A percentile compares a stretch with the other conserved stretches of the same genome.
Evolutionary conservation across 2,329 filamentous ascomycete species (phyloP).

Genomic region (Gaeumannomyces sp.): DNA sequence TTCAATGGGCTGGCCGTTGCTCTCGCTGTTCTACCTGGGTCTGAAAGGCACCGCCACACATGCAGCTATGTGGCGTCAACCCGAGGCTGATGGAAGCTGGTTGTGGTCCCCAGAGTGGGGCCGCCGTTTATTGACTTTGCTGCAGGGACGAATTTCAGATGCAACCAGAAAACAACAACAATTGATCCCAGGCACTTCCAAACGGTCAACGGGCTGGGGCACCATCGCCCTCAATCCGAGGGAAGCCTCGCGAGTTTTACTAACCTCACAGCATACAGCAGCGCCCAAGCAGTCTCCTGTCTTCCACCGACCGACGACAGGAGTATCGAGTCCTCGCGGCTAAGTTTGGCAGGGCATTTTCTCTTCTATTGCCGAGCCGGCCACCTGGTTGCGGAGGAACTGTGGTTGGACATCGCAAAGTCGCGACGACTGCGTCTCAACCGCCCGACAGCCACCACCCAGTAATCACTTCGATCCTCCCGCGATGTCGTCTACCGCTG

Average conservation of each 20-base stretch:
- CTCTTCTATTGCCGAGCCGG: not conserved
- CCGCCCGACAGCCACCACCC: not conserved
- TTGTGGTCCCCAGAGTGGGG: not conserved
- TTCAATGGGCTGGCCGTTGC: no score
- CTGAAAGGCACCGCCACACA: no score
- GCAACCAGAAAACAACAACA: constrained; percentile 9
- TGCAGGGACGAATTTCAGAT: constrained; percentile 1
- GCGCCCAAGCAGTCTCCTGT: not conserved
- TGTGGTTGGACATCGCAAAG: not conserved
- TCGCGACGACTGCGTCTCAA: not conserved
- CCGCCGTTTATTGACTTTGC: not conserved
- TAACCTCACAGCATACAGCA: constrained; percentile 2
- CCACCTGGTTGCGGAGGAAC: not conserved
- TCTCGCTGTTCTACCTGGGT: no score
- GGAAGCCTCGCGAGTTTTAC: constrained; percentile 10
- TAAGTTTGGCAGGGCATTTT: not conserved
- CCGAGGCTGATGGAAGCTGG: not conserved
- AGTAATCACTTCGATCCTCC: not conserved
- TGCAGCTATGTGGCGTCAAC: no score
- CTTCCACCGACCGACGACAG: not conserved
- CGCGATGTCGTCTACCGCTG: constrained; percentile 9
- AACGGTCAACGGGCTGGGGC: constrained; percentile 2
- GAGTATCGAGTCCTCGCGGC: not conserved
- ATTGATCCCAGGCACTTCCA: not conserved
- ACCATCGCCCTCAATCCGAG: constrained; percentile 5